Evolutionary conservation across 2,329 filamentous ascomycete species (phyloP), one percentile per base, ranked within the genome.

Genomic region (Orbilia blumenaviensis): DNA sequence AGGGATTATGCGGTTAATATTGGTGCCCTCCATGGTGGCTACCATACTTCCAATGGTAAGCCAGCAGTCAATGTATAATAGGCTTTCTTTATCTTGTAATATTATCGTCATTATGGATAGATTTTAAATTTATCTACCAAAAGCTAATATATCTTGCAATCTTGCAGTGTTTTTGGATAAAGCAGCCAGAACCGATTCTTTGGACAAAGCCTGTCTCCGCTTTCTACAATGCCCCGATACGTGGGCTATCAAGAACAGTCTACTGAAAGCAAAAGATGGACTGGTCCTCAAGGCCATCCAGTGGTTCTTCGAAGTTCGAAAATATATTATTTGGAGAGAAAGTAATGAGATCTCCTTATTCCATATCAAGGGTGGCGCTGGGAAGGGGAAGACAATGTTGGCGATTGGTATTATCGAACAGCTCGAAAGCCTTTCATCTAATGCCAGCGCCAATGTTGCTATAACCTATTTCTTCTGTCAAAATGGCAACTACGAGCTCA

Each of bases 301-400:
- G 12, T 80, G 78, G 81, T 77, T 81, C 12, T 60, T 81, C 14
- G 32, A 80, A 25, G 75, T 80, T 56, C 12, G 25, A 18, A 62
- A 68, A 34, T 82, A 80, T 42, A 54, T 75, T 54, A 68, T 66
- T 66, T 82, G 80, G 80, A 72, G 56, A 10, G 44, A 80, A 68
- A 68, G 67, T 16, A 46, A 79, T 0, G 69, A 81, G 12, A 76
- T 63, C 18, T 78, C 68, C 27, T 58, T 83, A 2, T 80, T 84
- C 16, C 84, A 82, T 83, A 81, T 84, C 25, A 80, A 80, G 60
- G 82, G 80, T 5, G 81, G 81, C 46, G 79, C 82, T 42, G 82
- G 82, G 9, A 83, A 84, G 66, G 83, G 83, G n/a, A 84, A 84
- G 77, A 84, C 82, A 6, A 84, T 84, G 83, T 73, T 83, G 14